Evolutionary conservation across 1,284 basidiomycete species (phyloP), one percentile per base, ranked within the genome.

Genomic region (Farysia itapuensis): DNA sequence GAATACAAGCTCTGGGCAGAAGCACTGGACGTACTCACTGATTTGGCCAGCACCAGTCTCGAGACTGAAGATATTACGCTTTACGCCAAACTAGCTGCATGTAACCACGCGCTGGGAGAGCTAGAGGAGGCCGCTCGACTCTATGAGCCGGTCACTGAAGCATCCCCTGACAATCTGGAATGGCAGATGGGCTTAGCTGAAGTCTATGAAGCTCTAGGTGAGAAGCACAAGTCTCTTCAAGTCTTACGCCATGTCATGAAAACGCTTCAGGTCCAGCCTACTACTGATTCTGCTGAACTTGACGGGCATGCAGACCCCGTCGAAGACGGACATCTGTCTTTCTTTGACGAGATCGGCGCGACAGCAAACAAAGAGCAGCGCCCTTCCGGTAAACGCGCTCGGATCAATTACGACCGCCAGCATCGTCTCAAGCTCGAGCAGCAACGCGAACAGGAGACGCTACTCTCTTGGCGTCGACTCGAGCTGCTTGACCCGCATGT

Each of bases 161-260:
- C 83, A 1, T 86, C 90, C 70, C 85, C 87, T 0, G 81, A 82
- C 3, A 84, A 90, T 61, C 84, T 85, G 57, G 87, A 92, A 21
- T 60, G 51, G 35, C 66, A 68, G 50, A 57, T 72, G 37, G 39
- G 58, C 14, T 57, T 96, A 0, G 93, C 93, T 0, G 88, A 89
- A 51, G 84, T 93, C 15, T 89, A 90, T 56, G 94, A 97, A 74
- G 77, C 79, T 15, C 78, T 87, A 58, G 85, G 87, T 31, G 84
- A 91, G 61, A 85, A 87, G 4, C 81, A 86, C 14, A 87, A 87
- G 71, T 93, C 93, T 0, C 81, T 95, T 0, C 85, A 89, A 18
- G 79, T 94, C 1, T 89, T 96, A 3, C 86, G 89, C 44, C 85
- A 93, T 81, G 88, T 72, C 2, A 46, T 70, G 41, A 34, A 44